These are phyloP conservation scores for Warburgia ugandensis DNA, from an alignment of 164 flowering plant species.

Conservation along the genomic window DNA sequence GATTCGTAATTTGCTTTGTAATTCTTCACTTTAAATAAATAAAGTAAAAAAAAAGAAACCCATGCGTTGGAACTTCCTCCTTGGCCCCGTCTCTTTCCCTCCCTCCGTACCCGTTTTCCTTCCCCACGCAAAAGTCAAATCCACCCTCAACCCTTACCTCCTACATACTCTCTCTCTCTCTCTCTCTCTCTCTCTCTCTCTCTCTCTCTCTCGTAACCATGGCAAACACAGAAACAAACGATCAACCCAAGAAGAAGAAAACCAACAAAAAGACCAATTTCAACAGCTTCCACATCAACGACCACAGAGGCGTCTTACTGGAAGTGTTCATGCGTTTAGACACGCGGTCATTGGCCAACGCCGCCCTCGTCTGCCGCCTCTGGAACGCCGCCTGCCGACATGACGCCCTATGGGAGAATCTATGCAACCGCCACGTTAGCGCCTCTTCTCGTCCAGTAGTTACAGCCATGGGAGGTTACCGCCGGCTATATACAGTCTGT, in stretches of 20 bases:
- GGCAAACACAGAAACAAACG: too few species aligned
- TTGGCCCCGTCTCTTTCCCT: too few species aligned
- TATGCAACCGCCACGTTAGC: slow-evolving; percentile 65
- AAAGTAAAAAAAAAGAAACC: too few species aligned
- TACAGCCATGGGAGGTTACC: slow-evolving; percentile 74
- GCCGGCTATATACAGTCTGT: slow-evolving; percentile 59
- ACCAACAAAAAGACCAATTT: neutral
- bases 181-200: too few species aligned
- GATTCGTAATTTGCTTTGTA: too few species aligned
- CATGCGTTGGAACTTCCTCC: too few species aligned
- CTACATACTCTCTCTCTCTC: too few species aligned
- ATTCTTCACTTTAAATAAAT: too few species aligned
- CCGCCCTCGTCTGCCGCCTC: slow-evolving; percentile 77
- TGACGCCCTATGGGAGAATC: slow-evolving; percentile 81
- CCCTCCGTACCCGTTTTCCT: too few species aligned
- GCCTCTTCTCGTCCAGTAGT: slow-evolving; percentile 51
- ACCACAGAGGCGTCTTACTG: slow-evolving; percentile 59
- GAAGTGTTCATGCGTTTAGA: slow-evolving; percentile 74
- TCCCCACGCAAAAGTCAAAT: too few species aligned
- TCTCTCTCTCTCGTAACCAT: too few species aligned
- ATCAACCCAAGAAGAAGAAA: slow-evolving; percentile 9
- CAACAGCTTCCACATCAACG: slow-evolving; percentile 51
- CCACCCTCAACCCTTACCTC: too few species aligned
- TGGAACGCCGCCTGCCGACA: slow-evolving; percentile 62
- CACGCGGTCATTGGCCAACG: slow-evolving; percentile 61